phyloP scores from a whole-genome alignment of 1,139 yeast genomes.

The Geotrichum reessii region DNA sequence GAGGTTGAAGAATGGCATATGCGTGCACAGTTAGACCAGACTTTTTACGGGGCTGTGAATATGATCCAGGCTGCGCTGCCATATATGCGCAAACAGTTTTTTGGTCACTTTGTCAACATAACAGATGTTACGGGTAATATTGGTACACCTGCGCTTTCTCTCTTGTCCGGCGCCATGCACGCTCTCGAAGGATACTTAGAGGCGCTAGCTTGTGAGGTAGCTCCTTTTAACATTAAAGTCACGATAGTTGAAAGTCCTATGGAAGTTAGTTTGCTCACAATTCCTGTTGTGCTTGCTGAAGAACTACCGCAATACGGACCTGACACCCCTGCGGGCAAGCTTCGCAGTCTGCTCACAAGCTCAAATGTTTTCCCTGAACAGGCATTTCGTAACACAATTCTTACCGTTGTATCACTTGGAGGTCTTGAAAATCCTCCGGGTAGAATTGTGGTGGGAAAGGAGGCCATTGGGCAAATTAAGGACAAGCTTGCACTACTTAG shows the following conservation, averaged over 20 bases:
- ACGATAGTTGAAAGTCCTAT: conserved; percentile 33
- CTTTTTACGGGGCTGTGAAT: conserved; percentile 31
- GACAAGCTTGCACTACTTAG: conserved; percentile 30
- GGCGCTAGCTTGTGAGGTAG: conserved; percentile 33
- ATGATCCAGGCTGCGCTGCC: conserved; percentile 32
- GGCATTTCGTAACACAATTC: conserved; percentile 27
- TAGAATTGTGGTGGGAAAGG: conserved; percentile 31
- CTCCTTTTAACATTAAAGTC: conserved; percentile 30
- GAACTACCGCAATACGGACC: conserved; percentile 23
- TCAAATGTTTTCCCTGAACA: conserved; percentile 27
- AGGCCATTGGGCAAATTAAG: conserved; percentile 31
- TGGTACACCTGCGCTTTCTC: conserved; percentile 33
- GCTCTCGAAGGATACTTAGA: conserved; percentile 37
- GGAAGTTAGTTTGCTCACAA: conserved; percentile 31
- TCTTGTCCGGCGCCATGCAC: conserved; percentile 31
- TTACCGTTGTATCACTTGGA: conserved; percentile 31
- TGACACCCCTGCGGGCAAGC: conserved; percentile 21
- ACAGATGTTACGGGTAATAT: conserved; percentile 33
- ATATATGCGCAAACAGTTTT: conserved; percentile 24
- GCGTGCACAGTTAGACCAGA: conserved; percentile 30
- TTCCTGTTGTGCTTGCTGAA: conserved; percentile 24
- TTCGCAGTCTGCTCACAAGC: conserved; percentile 23
- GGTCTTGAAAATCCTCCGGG: conserved; percentile 36
- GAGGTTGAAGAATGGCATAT: conserved; percentile 33
- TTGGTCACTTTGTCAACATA: conserved; percentile 33